Evolutionary conservation across 345 rosid genomes (phyloP), one percentile per base, ranked within the genome.

Genomic region (Angophora floribunda): DNA sequence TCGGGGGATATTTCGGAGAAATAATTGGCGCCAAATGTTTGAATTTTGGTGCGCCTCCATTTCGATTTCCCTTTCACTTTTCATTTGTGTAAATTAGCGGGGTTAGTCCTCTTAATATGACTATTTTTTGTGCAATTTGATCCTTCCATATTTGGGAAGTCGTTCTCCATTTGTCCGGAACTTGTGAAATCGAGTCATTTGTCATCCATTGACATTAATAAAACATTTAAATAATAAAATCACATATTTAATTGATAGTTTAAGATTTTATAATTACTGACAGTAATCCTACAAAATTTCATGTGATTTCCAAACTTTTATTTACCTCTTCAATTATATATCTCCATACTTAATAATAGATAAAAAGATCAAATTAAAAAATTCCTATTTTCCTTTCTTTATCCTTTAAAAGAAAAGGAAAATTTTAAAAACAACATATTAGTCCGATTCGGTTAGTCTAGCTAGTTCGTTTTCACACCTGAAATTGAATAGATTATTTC

Each of bases 221-320:
- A 9, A 30, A 6, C 6, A 13, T 32, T 13, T 13, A 63, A 63
- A 2, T 28, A n/a, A n/a, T 63, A n/a, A 63, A 1, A 13, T 63
- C 53, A 30, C 0, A n/a, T 28, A 7, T 13, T n/a, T 13, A 2
- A 13, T 7, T 63, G 6, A 28, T 13, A 28, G 7, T 0, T 51
- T 51, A 13, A 13, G 1, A 13, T 51, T 51, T 13, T 51, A 36
- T 4, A 36, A 36, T 36, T 36, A 36, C 4, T 8, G 51, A 10
- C 3, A 50, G 3, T 50, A 0, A 11, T 26, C 30, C 0, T 9
- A 63, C 2, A n/a, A n/a, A n/a, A n/a, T 63, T 17, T 63, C 19
- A 36, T 4, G 41, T 36, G 41, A 4, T 26, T 59, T 1, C 26
- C 2, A 26, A n/a, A 63, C n/a, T 6, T 5, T 0, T 3, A 63